Base-by-base conservation (phyloP, 768 basidiomycete genomes). In the Leccinum aurantiacum region DNA sequence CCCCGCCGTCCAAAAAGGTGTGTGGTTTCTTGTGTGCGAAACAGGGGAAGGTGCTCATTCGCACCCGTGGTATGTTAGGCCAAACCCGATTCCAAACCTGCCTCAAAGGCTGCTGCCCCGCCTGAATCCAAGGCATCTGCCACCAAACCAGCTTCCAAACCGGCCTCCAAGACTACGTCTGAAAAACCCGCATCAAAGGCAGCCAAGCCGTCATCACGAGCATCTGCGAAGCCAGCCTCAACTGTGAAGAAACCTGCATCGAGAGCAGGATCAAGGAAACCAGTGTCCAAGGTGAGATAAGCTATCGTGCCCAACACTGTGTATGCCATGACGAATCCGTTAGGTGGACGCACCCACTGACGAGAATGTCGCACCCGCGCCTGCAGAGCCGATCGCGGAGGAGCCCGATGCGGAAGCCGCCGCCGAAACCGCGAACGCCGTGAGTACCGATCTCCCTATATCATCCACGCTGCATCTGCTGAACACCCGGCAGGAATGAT, bases 1-100 rank as follows among this genome's bases (percentile, higher is more conserved):
- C 77, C 54, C 88, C 88, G 37, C 77, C 87, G 0, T 76, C 84
- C 6, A 90, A 90, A 77, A 89, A 85, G 81, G 89, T 85, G 51
- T 46, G 66, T 61, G n/a, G 8, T 17, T 6, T 25, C 17, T 19
- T 46, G 17, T 41, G 38, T 41, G 17, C 60, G 67, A 60, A 65
- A 57, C 3, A 11, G 24, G 15, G 22, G 15, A 4, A 4, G 14
- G 4, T 1, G 15, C 56, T 69, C 27, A 60, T 17, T 13, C 29
- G 57, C 33, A 17, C 62, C 59, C 33, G 41, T 41, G 55, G 29
- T 50, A 56, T 38, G 38, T 17, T 51, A 83, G 81, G 71, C 78
- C n/a, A 82, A 80, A 67, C 75, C 77, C n/a, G 74, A 70, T 56
- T 75, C 76, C 3, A 73, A 77, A 64, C 59, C 65, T 0, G 62